Evolutionary conservation across 2,329 filamentous ascomycete species (phyloP), one percentile per base, ranked within the genome.

Genomic region (Diaporthe caulivora): DNA sequence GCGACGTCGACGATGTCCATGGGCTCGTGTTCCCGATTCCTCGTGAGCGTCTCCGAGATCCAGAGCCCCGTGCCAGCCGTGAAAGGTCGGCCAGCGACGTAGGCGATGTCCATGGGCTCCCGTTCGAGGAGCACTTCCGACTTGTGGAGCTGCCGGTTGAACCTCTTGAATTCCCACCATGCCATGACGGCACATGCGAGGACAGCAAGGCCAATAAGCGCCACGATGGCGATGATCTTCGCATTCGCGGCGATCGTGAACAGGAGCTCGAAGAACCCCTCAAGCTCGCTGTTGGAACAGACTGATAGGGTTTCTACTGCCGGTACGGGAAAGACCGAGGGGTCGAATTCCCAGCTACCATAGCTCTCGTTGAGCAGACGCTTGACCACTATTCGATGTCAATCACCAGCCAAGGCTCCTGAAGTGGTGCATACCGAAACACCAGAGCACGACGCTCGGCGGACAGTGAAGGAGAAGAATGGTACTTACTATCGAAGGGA

Each of bases 61-160:
- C 89, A 92, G 80, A 98, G 89, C 53, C 95, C 96, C 37, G 89
- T 84, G 2, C 88, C 87, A 1, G 94, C 90, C 1, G 95, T 94
- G 78, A 92, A 91, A 1, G 96, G 95, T 29, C 95, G 91, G 44
- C 94, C 95, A 42, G 93, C 91, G 77, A 98, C 93, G 83, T 98
- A 97, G 54, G 97, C 90, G 47, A 95, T 91, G 80, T 98, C 96
- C 88, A 98, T 91, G 0, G 93, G 89, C 79, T 98, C 95, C 71
- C 92, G 86, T 77, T 89, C 86, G 58, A 87, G 85, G 77, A 97
- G 88, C 42, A 95, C 86, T 71, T 87, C 85, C 29, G 94, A 90
- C 73, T 92, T 92, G 77, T 92, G 86, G 81, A 92, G 90, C 87
- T 95, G 93, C 42, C 87, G 88, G 58, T 90, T 89, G 91, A 92